Base-by-base conservation (phyloP, 78 protist genomes). In the Salpingoeca rosetta region DNA sequence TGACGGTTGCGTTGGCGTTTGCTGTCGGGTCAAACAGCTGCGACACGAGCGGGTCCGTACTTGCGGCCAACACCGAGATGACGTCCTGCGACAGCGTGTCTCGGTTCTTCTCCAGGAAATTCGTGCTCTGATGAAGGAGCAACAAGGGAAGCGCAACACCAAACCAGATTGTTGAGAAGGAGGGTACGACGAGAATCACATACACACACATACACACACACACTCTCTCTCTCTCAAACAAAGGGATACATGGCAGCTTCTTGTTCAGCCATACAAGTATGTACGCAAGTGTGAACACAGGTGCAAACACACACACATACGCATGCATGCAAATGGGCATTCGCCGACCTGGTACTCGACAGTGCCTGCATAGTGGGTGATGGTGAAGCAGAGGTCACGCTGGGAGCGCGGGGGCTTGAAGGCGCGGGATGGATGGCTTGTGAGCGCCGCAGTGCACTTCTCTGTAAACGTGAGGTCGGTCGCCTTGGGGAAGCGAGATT, bases 241-340 rank as follows among this genome's bases (percentile, higher is more conserved):
- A n/a, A n/a, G n/a, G n/a, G n/a, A n/a, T n/a, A n/a, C n/a, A n/a
- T n/a, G n/a, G n/a, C n/a, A n/a, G n/a, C n/a, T n/a, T n/a, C n/a
- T n/a, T n/a, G n/a, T n/a, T 94, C 91, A 91, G 94, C 84, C 88
- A 95, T 44, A 93, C 76, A 90, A 92, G 96, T n/a, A n/a, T n/a
- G n/a, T n/a, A n/a, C n/a, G 83, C n/a, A n/a, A n/a, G n/a, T n/a
- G n/a, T n/a, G n/a, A n/a, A n/a, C n/a, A n/a, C n/a, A n/a, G n/a
- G n/a, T n/a, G n/a, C n/a, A n/a, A n/a, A n/a, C n/a, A n/a, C n/a
- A n/a, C n/a, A n/a, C n/a, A n/a, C n/a, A n/a, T n/a, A n/a, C n/a
- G n/a, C n/a, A n/a, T n/a, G n/a, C n/a, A n/a, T n/a, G n/a, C n/a
- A n/a, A n/a, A n/a, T n/a, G n/a, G n/a, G n/a, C n/a, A n/a, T n/a